Evolutionary conservation across 2,329 filamentous ascomycete species (phyloP), one percentile per base, ranked within the genome.

Genomic region (Cladosporium austrohemisphaericum): DNA sequence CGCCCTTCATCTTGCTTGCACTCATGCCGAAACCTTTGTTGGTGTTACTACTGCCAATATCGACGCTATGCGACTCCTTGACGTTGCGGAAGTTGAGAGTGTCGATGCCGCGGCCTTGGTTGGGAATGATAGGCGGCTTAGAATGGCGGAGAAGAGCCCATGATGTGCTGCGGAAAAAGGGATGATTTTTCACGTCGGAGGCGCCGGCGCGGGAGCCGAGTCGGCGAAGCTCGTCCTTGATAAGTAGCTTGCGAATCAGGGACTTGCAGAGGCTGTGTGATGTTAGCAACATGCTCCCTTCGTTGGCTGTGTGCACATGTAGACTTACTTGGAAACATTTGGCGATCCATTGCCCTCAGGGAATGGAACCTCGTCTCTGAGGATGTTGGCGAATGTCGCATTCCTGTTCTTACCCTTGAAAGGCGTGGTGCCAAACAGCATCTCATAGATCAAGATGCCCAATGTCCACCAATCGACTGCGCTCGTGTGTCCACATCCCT

Each of bases 381-480:
- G 71, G 58, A 98, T 98, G 66, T 97, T 98, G 53, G 91, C 92
- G 73, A 98, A 98, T 0, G 93, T 98, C 11, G 91, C 90, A 62
- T 97, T 98, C 31, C 93, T 83, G 70, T 96, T 98, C 80, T 98
- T 97, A 60, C 93, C 93, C 76, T 98, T 98, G 79, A 98, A 98
- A 1, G 93, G 93, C 0, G 93, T 98, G 0, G 92, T 98, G 49
- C 93, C 93, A 72, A 92, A 98, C 28, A 98, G 77, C 93, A 98
- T 98, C 71, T 98, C 93, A 68, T 97, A 98, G 50, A 98, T 90
- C 64, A 98, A 72, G 58, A 98, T 97, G 16, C 93, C 93, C 46
- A 98, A 71, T 0, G 93, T 98, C 93, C 93, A 98, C 93, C 93
- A 98, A 69, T 98, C 93, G 11, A 98, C 93, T 11, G 93, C 93